Percentiles rank a stretch among this genome's conserved stretches.
phyloP scores from a whole-genome alignment of 2,329 filamentous ascomycete genomes.

The Fusarium dimerum region DNA sequence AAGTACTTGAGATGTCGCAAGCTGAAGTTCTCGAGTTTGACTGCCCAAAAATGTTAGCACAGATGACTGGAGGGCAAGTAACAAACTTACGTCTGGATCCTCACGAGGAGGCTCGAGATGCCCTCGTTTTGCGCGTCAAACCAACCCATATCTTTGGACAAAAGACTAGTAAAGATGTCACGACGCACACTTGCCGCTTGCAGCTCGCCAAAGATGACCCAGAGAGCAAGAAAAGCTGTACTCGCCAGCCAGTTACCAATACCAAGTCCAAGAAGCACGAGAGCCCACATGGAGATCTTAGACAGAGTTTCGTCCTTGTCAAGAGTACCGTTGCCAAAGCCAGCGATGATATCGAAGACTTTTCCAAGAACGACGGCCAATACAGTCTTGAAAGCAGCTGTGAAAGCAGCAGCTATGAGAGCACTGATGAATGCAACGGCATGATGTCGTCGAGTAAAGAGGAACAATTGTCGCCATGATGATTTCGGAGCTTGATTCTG shows the following conservation, averaged over 20 bases:
- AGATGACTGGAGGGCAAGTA: background rate
- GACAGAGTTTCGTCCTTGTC: constrained; percentile 52
- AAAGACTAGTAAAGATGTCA: constrained; percentile 65
- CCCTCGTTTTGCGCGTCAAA: constrained; percentile 76
- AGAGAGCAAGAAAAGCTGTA: constrained; percentile 66
- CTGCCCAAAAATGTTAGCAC: constrained; percentile 44
- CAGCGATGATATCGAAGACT: constrained; percentile 71
- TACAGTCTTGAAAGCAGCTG: constrained; percentile 64
- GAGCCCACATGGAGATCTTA: constrained; percentile 59
- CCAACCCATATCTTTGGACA: constrained; percentile 78
- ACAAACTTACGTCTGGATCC: constrained; percentile 69
- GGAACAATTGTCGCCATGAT: constrained; percentile 59
- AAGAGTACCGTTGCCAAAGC: constrained; percentile 60
- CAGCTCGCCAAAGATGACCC: constrained; percentile 78
- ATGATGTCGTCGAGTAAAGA: constrained; percentile 68
- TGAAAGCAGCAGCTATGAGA: constrained; percentile 54
- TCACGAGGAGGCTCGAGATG: constrained; percentile 67
- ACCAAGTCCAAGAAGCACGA: constrained; percentile 65
- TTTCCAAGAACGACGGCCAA: constrained; percentile 72
- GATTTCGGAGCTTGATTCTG: constrained; percentile 15
- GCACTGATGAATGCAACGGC: constrained; percentile 54
- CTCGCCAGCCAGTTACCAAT: constrained; percentile 67
- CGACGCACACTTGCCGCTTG: constrained; percentile 69
- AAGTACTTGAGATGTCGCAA: constrained; percentile 76
- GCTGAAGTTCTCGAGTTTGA: constrained; percentile 79